Evolutionary conservation across 2,329 filamentous ascomycete species (phyloP).

Genomic region (Bimuria novae-zelandiae): DNA sequence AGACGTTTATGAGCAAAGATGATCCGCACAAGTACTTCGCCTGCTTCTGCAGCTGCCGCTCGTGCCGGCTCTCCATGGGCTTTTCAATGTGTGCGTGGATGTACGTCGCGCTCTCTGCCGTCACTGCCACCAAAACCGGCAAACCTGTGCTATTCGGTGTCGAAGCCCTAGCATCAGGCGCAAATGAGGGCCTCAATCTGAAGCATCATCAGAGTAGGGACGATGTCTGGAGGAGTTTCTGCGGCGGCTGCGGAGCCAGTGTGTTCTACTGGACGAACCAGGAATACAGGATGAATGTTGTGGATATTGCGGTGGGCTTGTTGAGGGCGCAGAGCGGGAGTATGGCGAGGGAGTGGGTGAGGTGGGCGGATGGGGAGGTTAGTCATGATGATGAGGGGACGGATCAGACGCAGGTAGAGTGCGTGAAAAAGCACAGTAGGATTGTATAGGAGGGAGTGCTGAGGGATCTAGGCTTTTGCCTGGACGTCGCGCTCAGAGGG

Average conservation of each 20-base stretch:
- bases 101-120: not conserved
- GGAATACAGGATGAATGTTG: not conserved
- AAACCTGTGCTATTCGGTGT: not conserved
- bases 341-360: constrained; percentile 6
- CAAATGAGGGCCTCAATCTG: not conserved
- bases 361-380: not conserved
- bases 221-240: constrained; percentile 2
- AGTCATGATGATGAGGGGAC: not conserved
- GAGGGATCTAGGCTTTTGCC: too few relatives aligned
- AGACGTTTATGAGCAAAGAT: not conserved
- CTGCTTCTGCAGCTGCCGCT: constrained; percentile 1
- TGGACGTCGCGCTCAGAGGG: too few relatives aligned
- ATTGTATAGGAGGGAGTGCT: not conserved
- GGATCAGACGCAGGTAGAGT: not conserved
- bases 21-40: not conserved
- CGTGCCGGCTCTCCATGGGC: not conserved
- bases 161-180: not conserved
- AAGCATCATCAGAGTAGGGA: constrained; percentile 1
- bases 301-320: not conserved
- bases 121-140: not conserved
- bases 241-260: not conserved
- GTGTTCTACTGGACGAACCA: not conserved
- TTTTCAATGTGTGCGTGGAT: not conserved
- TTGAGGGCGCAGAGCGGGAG: constrained; percentile 1
- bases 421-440: not conserved